These are phyloP conservation scores for Anthracocystis walkeri DNA, from an alignment of 1,284 basidiomycete genomes.

Conservation along the genomic window DNA sequence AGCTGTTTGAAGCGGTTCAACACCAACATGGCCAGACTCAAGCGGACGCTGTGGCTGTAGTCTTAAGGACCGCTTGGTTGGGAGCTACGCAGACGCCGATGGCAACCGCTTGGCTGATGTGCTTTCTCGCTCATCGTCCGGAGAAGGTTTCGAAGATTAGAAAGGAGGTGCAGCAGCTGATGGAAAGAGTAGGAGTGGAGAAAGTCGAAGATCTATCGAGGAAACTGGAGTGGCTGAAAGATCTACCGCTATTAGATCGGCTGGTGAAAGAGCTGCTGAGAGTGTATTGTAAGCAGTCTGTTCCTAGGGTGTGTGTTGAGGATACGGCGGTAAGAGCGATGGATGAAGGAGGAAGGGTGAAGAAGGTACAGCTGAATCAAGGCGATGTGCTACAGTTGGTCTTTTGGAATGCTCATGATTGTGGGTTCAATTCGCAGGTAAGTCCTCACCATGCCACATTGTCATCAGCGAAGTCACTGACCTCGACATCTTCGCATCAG, in stretches of 20 bases:
- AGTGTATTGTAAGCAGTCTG: constrained; percentile 15
- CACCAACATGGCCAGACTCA: constrained; percentile 1
- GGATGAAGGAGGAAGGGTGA: background rate
- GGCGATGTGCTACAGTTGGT: constrained; percentile 23
- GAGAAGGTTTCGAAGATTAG: background rate
- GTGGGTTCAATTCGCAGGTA: constrained; percentile 2
- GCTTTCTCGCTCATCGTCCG: constrained; percentile 15
- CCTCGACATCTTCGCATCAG: background rate
- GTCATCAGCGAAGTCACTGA: background rate
- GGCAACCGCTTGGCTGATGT: constrained; percentile 19
- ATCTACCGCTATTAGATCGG: constrained; percentile 16
- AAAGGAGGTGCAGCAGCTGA: background rate
- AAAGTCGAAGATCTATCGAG: background rate
- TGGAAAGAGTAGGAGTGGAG: background rate
- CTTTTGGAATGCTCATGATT: constrained; percentile 22
- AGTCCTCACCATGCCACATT: background rate
- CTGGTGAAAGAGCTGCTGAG: constrained; percentile 23
- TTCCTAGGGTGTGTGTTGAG: constrained; percentile 20
- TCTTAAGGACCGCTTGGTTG: constrained; percentile 21
- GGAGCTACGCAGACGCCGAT: constrained; percentile 20
- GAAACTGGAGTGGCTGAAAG: constrained; percentile 17
- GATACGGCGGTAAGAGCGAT: constrained; percentile 15
- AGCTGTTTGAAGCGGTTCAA: constrained; percentile 11
- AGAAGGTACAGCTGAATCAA: constrained; percentile 13
- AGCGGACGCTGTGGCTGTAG: constrained; percentile 15